Conservation (phyloP, 768 basidiomycete species). For the Mycena amicta region DNA sequence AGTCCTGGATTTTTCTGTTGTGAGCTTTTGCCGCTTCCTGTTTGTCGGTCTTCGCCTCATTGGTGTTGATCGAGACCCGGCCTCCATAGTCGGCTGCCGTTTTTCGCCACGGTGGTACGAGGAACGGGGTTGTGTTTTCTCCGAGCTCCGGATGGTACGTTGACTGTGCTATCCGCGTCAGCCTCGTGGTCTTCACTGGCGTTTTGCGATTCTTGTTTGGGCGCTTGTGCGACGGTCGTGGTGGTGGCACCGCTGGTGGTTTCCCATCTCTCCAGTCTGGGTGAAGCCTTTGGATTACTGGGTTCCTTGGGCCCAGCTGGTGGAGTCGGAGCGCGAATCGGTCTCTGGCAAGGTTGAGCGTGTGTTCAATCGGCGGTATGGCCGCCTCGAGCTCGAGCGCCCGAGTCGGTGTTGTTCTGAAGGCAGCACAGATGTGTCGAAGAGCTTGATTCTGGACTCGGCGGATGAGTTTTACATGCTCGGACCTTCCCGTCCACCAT, state of each 20-base stretch:
- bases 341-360: not conserved
- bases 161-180: not conserved
- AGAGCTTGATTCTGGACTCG: slow-evolving; percentile 24
- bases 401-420: slow-evolving; percentile 26
- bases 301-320: slow-evolving; percentile 8
- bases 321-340: slow-evolving; percentile 4
- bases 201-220: not conserved
- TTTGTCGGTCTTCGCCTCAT: not conserved
- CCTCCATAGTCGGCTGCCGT: not conserved
- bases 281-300: slow-evolving; percentile 13
- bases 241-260: slow-evolving; percentile 11
- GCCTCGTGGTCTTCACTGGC: slow-evolving; percentile 1
- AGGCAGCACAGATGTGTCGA: slow-evolving; percentile 25
- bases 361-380: slow-evolving; percentile 20
- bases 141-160: slow-evolving; percentile 3
- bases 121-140: slow-evolving; percentile 2
- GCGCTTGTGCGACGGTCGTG: slow-evolving; percentile 1
- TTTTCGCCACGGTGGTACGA: not conserved
- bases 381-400: slow-evolving; percentile 28
- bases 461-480: slow-evolving; percentile 12
- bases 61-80: not conserved
- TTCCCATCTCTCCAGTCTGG: slow-evolving; percentile 10
- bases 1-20: not conserved
- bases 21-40: not conserved
- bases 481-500: slow-evolving; percentile 28